These are phyloP conservation scores for Gossypium lobatum DNA, from an alignment of 441 rosid genomes.

Conservation along the genomic window DNA sequence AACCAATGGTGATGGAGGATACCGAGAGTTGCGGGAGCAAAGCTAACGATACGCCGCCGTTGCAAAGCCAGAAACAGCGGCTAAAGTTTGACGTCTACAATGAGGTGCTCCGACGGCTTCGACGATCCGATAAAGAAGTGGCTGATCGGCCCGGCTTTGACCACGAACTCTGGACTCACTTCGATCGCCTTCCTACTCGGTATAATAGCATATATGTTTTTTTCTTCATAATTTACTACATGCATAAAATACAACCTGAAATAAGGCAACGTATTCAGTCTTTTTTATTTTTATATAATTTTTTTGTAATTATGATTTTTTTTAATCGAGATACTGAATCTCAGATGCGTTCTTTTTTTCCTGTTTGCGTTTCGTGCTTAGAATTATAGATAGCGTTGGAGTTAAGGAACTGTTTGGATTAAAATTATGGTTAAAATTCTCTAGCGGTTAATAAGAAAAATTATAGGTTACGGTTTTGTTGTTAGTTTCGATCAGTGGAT, in stretches of 20 bases:
- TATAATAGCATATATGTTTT: conserved; percentile 11
- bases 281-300: neutral
- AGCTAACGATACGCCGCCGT: conserved; percentile 23
- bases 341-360: neutral
- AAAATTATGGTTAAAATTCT: neutral
- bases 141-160: conserved; percentile 39
- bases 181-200: conserved; percentile 66
- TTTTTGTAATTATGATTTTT: neutral
- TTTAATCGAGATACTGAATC: neutral
- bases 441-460: neutral
- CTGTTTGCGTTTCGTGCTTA: neutral
- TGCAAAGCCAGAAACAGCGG: conserved; percentile 37
- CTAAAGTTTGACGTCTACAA: conserved; percentile 47
- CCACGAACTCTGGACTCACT: conserved; percentile 64
- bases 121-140: conserved; percentile 34
- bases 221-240: conserved; percentile 6
- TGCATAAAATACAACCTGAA: neutral
- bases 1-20: conserved; percentile 48
- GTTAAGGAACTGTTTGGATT: conserved; percentile 4
- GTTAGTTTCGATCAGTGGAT: neutral
- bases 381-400: neutral
- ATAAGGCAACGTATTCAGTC: neutral
- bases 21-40: conserved; percentile 53
- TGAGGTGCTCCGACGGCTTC: conserved; percentile 60
- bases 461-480: neutral